These are phyloP conservation scores for Monosporascus sp. DNA, from an alignment of 2,329 filamentous ascomycete genomes.

Conservation along the genomic window DNA sequence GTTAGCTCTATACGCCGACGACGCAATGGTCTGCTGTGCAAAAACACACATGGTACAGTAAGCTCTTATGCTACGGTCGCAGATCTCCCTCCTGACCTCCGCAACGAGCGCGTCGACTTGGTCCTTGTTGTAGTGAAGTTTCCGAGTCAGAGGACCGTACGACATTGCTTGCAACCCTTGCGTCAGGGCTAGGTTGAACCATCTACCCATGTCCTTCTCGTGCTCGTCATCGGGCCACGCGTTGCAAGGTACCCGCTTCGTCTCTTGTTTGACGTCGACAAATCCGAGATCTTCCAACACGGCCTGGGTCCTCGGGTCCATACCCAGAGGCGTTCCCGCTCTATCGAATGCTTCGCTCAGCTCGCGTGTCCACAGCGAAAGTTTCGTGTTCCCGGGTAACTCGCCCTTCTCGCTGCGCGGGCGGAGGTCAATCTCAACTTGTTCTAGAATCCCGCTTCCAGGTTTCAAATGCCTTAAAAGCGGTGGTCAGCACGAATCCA, in stretches of 20 bases:
- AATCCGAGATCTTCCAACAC: conserved; percentile 69
- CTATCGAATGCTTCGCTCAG: conserved; percentile 63
- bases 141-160: conserved; percentile 65
- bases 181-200: conserved; percentile 76
- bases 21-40: conserved; percentile 3
- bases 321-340: conserved; percentile 59
- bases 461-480: conserved; percentile 66
- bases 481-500: conserved; percentile 12
- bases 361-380: conserved; percentile 64
- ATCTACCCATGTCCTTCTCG: conserved; percentile 65
- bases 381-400: conserved; percentile 48
- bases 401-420: conserved; percentile 67
- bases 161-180: conserved; percentile 69
- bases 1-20: conserved; percentile 8
- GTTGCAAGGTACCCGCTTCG: conserved; percentile 66
- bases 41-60: conserved; percentile 71
- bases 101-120: conserved; percentile 58
- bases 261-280: conserved; percentile 67
- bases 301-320: conserved; percentile 47
- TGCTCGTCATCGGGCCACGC: conserved; percentile 63
- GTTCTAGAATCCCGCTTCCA: conserved; percentile 71
- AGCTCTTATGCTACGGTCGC: conserved; percentile 59
- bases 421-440: conserved; percentile 81
- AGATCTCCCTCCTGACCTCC: conserved; percentile 63
- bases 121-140: conserved; percentile 53